A percentile compares a stretch with the other conserved stretches of the same genome.
Conservation (phyloP, 768 basidiomycete species). For the Tulasnella sp. region DNA sequence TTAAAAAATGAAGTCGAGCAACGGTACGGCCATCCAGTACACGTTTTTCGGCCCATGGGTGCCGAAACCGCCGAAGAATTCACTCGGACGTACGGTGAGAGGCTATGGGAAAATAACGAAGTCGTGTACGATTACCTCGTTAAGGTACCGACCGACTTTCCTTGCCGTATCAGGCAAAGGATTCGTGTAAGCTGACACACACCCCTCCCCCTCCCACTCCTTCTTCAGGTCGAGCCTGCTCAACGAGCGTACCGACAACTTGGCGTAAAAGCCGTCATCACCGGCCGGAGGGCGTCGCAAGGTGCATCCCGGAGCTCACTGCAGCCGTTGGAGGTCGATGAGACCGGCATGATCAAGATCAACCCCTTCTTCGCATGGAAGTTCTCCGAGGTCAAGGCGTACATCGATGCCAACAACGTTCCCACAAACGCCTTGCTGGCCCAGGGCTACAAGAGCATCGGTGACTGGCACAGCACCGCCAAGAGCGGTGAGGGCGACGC, state of each 20-base stretch:
- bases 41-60: constrained; percentile 73
- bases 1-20: constrained; percentile 78
- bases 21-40: constrained; percentile 67
- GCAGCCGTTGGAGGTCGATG: constrained; percentile 84
- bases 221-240: constrained; percentile 80
- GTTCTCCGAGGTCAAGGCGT: constrained; percentile 77
- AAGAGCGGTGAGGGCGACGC: constrained; percentile 61
- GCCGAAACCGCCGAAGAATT: constrained; percentile 69
- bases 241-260: constrained; percentile 79
- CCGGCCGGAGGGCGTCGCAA: constrained; percentile 91
- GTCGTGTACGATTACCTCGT: constrained; percentile 84
- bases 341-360: constrained; percentile 85
- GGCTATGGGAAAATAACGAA: constrained; percentile 86
- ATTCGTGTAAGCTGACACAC: background rate
- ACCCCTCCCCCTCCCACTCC: background rate
- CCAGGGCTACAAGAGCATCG: constrained; percentile 91
- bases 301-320: constrained; percentile 83
- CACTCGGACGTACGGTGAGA: constrained; percentile 71
- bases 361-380: constrained; percentile 91
- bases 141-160: constrained; percentile 55
- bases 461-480: constrained; percentile 94
- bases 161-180: background rate
- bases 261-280: constrained; percentile 80
- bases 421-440: constrained; percentile 84
- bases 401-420: constrained; percentile 74